Evolutionary conservation across 2,329 filamentous ascomycete species (phyloP).

Genomic region (Helicocarpus griseus): DNA sequence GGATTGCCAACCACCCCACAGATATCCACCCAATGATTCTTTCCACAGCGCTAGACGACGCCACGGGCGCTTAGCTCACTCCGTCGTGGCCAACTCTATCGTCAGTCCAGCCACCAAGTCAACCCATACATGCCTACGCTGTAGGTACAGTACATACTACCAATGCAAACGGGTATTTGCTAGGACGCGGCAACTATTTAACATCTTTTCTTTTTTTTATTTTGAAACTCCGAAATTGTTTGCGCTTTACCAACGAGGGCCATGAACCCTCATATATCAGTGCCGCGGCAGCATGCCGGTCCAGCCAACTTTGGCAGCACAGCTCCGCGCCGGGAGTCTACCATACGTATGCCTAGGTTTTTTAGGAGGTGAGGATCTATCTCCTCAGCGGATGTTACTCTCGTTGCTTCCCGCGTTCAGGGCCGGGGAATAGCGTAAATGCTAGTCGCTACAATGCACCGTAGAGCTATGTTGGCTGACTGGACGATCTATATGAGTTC

Average conservation of each 20-base stretch:
- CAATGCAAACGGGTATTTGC: background rate
- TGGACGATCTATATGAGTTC: background rate
- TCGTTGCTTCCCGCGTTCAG: background rate
- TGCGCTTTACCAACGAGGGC: constrained; percentile 12
- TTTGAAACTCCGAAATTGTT: no score
- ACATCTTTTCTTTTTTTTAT: no score
- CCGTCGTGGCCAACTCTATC: background rate
- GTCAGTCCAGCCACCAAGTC: background rate
- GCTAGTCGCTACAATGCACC: no score
- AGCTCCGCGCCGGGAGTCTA: constrained; percentile 40
- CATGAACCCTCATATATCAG: constrained; percentile 53
- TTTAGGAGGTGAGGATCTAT: constrained; percentile 46
- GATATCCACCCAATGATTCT: background rate
- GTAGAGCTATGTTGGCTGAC: background rate
- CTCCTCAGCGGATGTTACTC: background rate
- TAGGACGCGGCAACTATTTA: no score
- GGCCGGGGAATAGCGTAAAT: no score
- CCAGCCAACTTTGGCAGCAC: constrained; percentile 44
- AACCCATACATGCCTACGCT: no score
- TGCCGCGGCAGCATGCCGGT: constrained; percentile 48
- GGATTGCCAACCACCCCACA: background rate
- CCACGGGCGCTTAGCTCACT: background rate
- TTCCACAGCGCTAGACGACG: background rate
- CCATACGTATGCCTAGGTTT: constrained; percentile 54
- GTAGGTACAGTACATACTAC: no score